Evolutionary conservation across 441 rosid species (phyloP), one percentile per base, ranked within the genome.

Genomic region (Macaranga tanarius): DNA sequence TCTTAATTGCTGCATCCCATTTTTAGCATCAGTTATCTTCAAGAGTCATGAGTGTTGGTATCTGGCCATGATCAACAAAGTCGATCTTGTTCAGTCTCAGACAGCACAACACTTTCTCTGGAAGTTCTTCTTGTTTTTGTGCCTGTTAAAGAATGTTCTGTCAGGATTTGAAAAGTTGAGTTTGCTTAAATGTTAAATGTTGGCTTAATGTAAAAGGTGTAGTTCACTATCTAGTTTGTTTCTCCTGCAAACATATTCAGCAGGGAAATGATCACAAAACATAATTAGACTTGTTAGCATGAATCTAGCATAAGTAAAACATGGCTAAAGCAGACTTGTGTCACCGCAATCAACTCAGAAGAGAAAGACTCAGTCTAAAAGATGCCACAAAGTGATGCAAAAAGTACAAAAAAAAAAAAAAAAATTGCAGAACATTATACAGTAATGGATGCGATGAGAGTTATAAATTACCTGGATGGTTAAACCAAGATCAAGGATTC

Each of bases 121-220:
- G 98, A 62, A 93, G 77, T 78, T 93, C 98, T 57, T 90, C 98
- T 44, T 85, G 91, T 74, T 89, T 91, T 62, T 91, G 98, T 52
- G 93, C 97, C 97, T 90, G 86, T 70, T 25, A 20, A 38, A 48
- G 10, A 58, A 47, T 26, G 38, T 63, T 6, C 25, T 10, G 65
- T 31, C 0, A 47, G 38, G 15, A 20, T 13, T 55, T 13, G 51
- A 38, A 25, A 68, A 8, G 5, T 38, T 31, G 5, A n/a, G 72
- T 11, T 8, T 68, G 52, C 50, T 52, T 62, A 17, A 10, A 13
- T 51, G 55, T 34, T 34, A 34, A 34, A 34, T 34, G 38, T 34
- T 34, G 38, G 38, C 38, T 34, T 7, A 34, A 34, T 34, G 38
- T 34, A 34, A 34, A 31, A 34, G 38, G 38, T 34, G 6, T 34